Percentiles rank a stretch among this genome's conserved stretches.
Evolutionary conservation across 2,329 filamentous ascomycete species (phyloP).

Genomic region (Alternaria arbusti): DNA sequence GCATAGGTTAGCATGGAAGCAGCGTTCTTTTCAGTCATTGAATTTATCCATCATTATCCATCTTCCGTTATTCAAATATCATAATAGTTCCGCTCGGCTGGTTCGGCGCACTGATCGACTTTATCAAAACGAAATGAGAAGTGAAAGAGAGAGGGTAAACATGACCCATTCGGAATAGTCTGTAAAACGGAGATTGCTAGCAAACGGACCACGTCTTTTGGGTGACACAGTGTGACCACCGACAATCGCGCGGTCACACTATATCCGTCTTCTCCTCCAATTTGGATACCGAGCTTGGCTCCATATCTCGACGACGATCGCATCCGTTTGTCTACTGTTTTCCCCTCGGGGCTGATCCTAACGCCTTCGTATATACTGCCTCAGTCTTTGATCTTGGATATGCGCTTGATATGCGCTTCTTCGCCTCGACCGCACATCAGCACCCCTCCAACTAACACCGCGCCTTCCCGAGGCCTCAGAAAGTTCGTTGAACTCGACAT

Average conservation of each 20-base stretch:
- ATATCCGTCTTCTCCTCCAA: not conserved
- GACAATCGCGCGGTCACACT: not conserved
- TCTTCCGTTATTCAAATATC: not conserved
- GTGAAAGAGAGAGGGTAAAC: not conserved
- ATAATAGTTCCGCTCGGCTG: not conserved
- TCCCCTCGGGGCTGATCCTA: not conserved
- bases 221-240: not conserved
- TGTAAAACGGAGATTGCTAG: not conserved
- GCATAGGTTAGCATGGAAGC: no score
- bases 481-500: no score
- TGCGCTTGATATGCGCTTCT: not conserved
- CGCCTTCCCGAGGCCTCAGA: not conserved
- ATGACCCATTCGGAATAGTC: not conserved
- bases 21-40: no score
- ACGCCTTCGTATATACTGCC: not conserved
- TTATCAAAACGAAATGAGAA: not conserved
- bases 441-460: not conserved
- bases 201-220: not conserved
- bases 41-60: no score
- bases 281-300: not conserved
- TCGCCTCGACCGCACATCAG: not conserved
- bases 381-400: not conserved
- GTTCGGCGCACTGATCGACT: not conserved
- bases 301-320: not conserved
- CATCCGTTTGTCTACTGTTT: not conserved